Base-by-base conservation (phyloP, 148 eudicot genomes). In the Nepenthes gracilis region DNA sequence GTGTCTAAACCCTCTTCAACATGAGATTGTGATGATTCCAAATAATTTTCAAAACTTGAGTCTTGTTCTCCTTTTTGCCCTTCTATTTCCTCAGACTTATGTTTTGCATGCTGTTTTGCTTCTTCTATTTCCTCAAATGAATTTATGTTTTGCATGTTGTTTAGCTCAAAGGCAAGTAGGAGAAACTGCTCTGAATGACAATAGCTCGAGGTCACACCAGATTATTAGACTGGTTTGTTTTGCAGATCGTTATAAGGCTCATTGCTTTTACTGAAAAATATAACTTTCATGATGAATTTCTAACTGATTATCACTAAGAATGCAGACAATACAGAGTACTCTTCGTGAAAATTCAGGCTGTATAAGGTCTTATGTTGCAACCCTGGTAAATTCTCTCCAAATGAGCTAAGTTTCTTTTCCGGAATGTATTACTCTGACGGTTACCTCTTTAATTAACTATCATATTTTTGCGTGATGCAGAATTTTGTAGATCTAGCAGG, bases 401-500 rank as follows among this genome's bases (percentile, higher is more conserved):
- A 40, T 8, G 45, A 40, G 8, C 45, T 7, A 4, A 3, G 6
- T 3, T 40, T 8, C 8, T 40, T 40, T 40, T 40, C 12, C 36
- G 9, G 36, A 6, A 32, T 9, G 1, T 33, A 9, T 32, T 55
- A 8, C 33, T 54, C 9, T 0, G 0, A 13, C 34, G 6, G 7
- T 8, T 9, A 33, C 14, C 58, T 55, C 11, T 55, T 4, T 9
- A 6, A 32, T 2, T 2, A 7, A 55, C 14, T 10, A 2, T 10
- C 10, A 49, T 49, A 49, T 49, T n/a, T 10, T n/a, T 35, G 6
- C 1, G 23, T 23, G 23, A 23, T 70, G 68, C 87, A 89, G 99
- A 93, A 86, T 74, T 86, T 93, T 57, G 99, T 93, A 2, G 99
- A 93, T 74, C 77, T 93, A 72, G 99, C 99, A 38, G 99, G 99